Evolutionary conservation across 78 protist genomes (phyloP), one percentile per base, ranked within the genome.

Genomic region (Emiliania huxleyi): DNA sequence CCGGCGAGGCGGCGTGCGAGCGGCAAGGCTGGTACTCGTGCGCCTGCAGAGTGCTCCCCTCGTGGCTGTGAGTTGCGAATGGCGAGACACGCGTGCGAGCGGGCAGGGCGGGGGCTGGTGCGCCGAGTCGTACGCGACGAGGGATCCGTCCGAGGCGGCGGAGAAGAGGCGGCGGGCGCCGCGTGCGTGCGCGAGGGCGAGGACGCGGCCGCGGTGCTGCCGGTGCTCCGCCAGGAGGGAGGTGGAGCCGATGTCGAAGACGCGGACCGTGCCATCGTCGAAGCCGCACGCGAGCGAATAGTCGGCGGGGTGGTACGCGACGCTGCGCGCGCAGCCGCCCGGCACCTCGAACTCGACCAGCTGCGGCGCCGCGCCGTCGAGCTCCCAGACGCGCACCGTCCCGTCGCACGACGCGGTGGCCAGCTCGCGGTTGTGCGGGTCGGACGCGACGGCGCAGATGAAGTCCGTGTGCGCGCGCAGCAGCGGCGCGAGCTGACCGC

Each of bases 391-490:
- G 71, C 90, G 90, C 22, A 85, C 18, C 35, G 69, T 37, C 25
- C 73, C 73, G 71, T 85, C 90, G 73, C 69, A 29, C 15, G 73
- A 44, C 19, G 71, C 73, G 18, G 90, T 85, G 42, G 73, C 71
- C n/a, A 85, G 49, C 90, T 85, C 69, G 46, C 90, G 69, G 73
- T 49, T 48, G 73, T 49, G 90, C 71, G 90, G 90, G 43, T 85
- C 90, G 23, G 19, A 5, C 42, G 71, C 73, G 35, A 49, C 21
- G 45, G 44, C 69, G 45, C 8, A 49, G 69, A 85, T 33, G 90
- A 44, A 8, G 73, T 48, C 73, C 2, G n/a, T 21, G 90, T 85
- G 90, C 22, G 90, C 0, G 45, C 90, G 62, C 46, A 44, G 33
- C 35, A 85, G 22, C 23, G 71, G 46, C n/a, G 21, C 73, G 22